Conservation (phyloP, 2,329 filamentous ascomycete species). For the Colletotrichum camelliae region DNA sequence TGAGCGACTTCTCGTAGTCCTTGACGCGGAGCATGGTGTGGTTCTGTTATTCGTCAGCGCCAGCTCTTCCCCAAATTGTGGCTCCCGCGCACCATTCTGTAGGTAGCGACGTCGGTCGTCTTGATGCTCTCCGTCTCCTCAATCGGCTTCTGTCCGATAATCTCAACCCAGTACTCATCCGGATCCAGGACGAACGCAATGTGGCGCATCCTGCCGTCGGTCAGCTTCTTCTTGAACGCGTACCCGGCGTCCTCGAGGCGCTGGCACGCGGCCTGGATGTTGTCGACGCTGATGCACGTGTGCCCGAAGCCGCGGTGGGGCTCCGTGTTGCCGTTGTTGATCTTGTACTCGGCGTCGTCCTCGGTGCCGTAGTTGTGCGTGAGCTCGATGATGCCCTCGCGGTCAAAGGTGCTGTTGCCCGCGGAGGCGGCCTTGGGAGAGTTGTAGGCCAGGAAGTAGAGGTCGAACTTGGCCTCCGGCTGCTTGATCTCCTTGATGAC, state of each 20-base stretch:
- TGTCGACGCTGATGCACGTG: conserved; percentile 81
- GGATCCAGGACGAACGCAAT: conserved; percentile 93
- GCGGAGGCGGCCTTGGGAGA: conserved; percentile 74
- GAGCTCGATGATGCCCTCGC: conserved; percentile 89
- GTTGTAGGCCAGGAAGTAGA: conserved; percentile 95
- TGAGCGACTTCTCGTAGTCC: conserved; percentile 73
- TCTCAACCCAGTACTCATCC: conserved; percentile 86
- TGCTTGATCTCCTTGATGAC: conserved; percentile 81
- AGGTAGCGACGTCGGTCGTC: conserved; percentile 75
- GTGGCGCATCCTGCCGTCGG: conserved; percentile 83
- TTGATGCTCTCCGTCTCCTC: conserved; percentile 76
- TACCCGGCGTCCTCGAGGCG: conserved; percentile 90
- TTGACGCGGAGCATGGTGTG: conserved; percentile 97
- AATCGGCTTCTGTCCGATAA: conserved; percentile 74
- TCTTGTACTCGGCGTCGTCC: conserved; percentile 77
- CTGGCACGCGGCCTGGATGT: conserved; percentile 88
- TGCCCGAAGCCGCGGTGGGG: conserved; percentile 86
- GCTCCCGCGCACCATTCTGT: conserved; percentile 65
- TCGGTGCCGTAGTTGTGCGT: conserved; percentile 89
- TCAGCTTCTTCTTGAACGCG: conserved; percentile 92
- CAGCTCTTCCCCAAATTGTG: too few relatives aligned
- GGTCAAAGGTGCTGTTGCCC: conserved; percentile 76
- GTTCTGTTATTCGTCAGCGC: conserved; percentile 55
- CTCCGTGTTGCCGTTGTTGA: conserved; percentile 91
- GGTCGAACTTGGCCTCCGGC: conserved; percentile 89